Base-by-base conservation (phyloP, 371 early-diverging fungal genomes). In the Enterospora canceri region DNA sequence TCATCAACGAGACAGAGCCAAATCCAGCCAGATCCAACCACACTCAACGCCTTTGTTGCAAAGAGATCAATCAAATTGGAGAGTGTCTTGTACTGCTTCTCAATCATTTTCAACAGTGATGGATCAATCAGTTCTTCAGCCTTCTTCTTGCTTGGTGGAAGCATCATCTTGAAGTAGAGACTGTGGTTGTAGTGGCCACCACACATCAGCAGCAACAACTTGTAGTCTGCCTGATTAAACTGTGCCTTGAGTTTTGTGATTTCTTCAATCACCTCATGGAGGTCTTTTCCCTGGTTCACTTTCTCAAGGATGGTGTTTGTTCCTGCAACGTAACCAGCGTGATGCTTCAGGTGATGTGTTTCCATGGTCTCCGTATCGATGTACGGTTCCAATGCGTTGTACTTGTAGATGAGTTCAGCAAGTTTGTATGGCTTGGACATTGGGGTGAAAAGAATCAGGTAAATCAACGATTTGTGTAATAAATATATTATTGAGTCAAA, bases 101-200 rank as follows among this genome's bases (percentile, higher is more conserved):
- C 81, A 66, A 94, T 91, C 58, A 81, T 71, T 35, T 92, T 82
- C 0, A 76, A 80, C 34, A 70, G 70, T 56, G 34, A 19, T 28
- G 65, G 63, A 34, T 70, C 50, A 4, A 21, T 51, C 4, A 5
- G 8, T 8, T 24, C 53, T 12, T 31, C 15, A 3, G 23, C 21
- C 5, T 29, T 33, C 23, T 15, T 87, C 58, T 86, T 88, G 34
- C 82, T 74, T 61, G 82, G 84, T 50, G 92, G 89, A 0, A 87
- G 86, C 79, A 95, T 83, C 81, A 88, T 89, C 72, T 85, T 82
- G 92, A 94, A 95, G 84, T 91, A 93, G 60, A 95, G 83, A 62
- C 86, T 85, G 80, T 95, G 96, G 85, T 95, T 95, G 83, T 91
- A 87, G 77, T 94, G 93, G 5, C 94, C 94, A 72, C 95, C 95